These are phyloP conservation scores for Saccharomycopsis selenospora DNA, from an alignment of 805 yeast species.

Conservation along the genomic window DNA sequence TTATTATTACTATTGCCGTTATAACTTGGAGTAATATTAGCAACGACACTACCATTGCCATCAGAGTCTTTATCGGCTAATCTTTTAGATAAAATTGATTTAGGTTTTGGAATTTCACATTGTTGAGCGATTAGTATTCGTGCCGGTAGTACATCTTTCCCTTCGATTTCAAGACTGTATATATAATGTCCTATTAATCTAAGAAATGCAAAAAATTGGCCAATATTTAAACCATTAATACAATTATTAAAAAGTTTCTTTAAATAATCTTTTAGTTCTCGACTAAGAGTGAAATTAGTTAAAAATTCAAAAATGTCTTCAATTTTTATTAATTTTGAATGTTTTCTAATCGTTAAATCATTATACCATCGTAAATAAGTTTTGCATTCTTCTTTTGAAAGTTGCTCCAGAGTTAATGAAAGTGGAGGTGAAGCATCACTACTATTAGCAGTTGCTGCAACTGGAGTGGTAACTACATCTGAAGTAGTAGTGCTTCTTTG, in stretches of 20 bases:
- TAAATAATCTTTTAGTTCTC: constrained; percentile 43
- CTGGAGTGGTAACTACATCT: too few species aligned
- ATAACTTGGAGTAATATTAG: constrained; percentile 25
- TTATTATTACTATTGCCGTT: constrained; percentile 19
- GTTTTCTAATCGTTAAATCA: constrained; percentile 67
- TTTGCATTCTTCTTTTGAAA: constrained; percentile 69
- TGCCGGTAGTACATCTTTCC: constrained; percentile 41
- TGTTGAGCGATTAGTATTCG: constrained; percentile 43
- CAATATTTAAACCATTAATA: constrained; percentile 59
- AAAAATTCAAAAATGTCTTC: constrained; percentile 76
- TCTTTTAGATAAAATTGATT: constrained; percentile 62
- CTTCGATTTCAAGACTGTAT: constrained; percentile 24
- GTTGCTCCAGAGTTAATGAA: constrained; percentile 56
- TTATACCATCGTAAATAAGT: constrained; percentile 93
- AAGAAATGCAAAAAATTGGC: constrained; percentile 83
- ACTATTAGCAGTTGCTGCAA: neutral
- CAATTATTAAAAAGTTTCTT: constrained; percentile 44
- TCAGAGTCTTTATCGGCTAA: constrained; percentile 37
- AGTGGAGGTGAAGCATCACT: constrained; percentile 41
- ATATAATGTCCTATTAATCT: constrained; percentile 72
- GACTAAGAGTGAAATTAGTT: constrained; percentile 63
- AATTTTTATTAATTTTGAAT: constrained; percentile 56
- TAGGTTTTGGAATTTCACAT: constrained; percentile 74
- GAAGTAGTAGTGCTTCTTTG: neutral
- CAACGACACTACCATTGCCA: constrained; percentile 34